Conservation (phyloP, 1,139 yeast genomes). For the Pichia sp. region DNA sequence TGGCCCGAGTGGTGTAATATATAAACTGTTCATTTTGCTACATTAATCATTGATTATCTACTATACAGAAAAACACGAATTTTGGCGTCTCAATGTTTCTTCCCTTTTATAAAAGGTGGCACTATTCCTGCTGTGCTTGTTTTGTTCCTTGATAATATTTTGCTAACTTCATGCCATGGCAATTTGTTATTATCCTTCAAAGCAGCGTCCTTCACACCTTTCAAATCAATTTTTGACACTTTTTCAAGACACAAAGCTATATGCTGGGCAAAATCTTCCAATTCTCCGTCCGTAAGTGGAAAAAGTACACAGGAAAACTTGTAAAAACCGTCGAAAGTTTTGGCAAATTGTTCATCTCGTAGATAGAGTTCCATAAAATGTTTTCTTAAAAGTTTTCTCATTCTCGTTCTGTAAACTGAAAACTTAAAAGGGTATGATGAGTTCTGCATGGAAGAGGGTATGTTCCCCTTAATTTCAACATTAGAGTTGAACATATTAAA, state of each 20-base stretch:
- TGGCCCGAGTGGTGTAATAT: conserved; percentile 38
- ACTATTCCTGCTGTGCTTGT: conserved; percentile 7
- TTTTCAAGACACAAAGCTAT: conserved; percentile 33
- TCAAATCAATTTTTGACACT: conserved; percentile 22
- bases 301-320: conserved; percentile 36
- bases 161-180: conserved; percentile 21
- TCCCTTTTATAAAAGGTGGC: neutral
- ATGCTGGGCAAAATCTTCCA: conserved; percentile 30
- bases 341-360: conserved; percentile 11
- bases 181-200: conserved; percentile 34
- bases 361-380: conserved; percentile 20
- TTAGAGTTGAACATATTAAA: conserved; percentile 21
- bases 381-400: conserved; percentile 41
- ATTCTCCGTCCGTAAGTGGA: conserved; percentile 38
- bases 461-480: conserved; percentile 17
- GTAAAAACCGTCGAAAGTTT: conserved; percentile 44
- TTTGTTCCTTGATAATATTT: conserved; percentile 12
- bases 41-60: too few relatives aligned
- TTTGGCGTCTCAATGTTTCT: neutral
- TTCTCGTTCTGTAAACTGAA: conserved; percentile 41
- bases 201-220: conserved; percentile 23
- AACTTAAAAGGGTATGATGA: conserved; percentile 33
- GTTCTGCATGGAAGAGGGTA: conserved; percentile 26
- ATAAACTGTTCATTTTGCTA: neutral
- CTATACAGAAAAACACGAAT: too few relatives aligned